Base-by-base conservation (phyloP, 345 rosid species). In the Citrus medica region DNA sequence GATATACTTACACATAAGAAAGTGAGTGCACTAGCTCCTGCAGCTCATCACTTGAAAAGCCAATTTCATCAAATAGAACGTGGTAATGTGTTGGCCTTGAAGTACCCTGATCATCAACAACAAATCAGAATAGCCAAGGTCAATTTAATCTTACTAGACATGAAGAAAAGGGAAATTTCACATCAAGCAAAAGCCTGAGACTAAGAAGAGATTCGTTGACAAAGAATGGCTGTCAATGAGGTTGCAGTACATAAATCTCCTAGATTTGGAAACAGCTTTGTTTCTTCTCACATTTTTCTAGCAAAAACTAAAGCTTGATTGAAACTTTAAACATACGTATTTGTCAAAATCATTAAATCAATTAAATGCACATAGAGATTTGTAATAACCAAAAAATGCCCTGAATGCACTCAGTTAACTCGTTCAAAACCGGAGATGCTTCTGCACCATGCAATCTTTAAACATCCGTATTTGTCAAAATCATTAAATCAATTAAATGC, bases 81-180 rank as follows among this genome's bases (percentile, higher is more conserved):
- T 87, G 90, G 60, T 83, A 87, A 56, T 87, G 90, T 0, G 90
- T 85, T 0, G 90, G 90, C 81, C 88, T 78, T 6, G 87, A 79
- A 6, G 90, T 87, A 38, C 90, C 90, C 90, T 85, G 72, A 28
- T 37, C 68, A 76, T 6, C 14, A 67, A 71, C 67, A 37, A 71
- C 19, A 61, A 27, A 59, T 16, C 22, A 46, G 51, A 58, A 32
- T 21, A n/a, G 58, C 22, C 21, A 53, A 17, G 58, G 14, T 21
- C 33, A 62, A 14, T 28, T 28, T 27, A 62, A 62, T 62, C 28
- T 28, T 10, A 32, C 21, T 3, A 64, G 17, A 32, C 0, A 32
- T 32, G 2, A 17, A 2, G 40, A n/a, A 30, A 30, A 64, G n/a
- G 32, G 1, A 35, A 64, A 64, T 17, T 64, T 32, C n/a, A 7